Evolutionary conservation across 352 stramenopile genomes (phyloP).

Genomic region (Phytophthora podocarpi): DNA sequence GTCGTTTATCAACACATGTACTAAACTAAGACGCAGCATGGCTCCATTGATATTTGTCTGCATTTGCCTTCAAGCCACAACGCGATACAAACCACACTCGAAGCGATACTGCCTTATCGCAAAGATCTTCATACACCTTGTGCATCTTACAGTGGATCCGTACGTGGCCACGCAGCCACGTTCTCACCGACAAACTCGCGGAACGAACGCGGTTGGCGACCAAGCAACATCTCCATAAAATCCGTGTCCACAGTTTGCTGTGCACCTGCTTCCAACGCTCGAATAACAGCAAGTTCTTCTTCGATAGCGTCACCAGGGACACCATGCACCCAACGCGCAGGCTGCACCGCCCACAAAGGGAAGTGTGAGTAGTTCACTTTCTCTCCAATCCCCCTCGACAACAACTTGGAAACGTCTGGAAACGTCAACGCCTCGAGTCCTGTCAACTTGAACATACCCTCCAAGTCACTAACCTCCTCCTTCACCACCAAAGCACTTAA

Average conservation of each 20-base stretch:
- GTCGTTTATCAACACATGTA: no score
- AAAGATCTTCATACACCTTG: not conserved
- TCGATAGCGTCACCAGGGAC: constrained; percentile 63
- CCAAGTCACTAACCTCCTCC: not conserved
- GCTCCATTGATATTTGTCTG: no score
- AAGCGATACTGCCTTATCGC: not conserved
- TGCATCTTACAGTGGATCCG: constrained; percentile 12
- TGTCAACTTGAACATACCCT: constrained; percentile 42
- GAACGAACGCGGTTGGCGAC: constrained; percentile 43
- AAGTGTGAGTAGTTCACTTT: constrained; percentile 68
- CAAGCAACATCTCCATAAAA: constrained; percentile 45
- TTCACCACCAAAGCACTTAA: constrained; percentile 30
- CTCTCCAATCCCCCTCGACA: constrained; percentile 48
- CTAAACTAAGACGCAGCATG: no score
- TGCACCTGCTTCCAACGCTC: constrained; percentile 48
- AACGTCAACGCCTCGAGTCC: constrained; percentile 67
- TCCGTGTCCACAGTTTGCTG: constrained; percentile 40
- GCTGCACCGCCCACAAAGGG: constrained; percentile 75
- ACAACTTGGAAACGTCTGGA: constrained; percentile 45
- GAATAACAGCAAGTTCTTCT: constrained; percentile 54
- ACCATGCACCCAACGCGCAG: constrained; percentile 72
- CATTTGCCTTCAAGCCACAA: not conserved
- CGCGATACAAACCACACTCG: not conserved
- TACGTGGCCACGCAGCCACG: constrained; percentile 44
- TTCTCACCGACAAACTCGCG: constrained; percentile 54